Conservation (phyloP, 352 stramenopile species). For the Phytophthora foliorum region DNA sequence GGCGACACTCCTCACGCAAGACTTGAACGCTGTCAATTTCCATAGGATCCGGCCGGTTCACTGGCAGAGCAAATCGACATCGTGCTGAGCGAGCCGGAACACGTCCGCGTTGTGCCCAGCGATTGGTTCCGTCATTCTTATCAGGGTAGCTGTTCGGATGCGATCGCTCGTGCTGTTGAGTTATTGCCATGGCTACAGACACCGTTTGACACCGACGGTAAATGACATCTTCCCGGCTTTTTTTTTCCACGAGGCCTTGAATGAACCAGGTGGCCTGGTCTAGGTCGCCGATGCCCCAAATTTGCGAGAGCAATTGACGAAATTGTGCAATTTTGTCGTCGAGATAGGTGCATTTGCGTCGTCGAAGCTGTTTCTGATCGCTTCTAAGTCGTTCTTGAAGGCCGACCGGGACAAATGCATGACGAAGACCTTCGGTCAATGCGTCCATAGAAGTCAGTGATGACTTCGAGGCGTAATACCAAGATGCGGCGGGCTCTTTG, state of each 20-base stretch:
- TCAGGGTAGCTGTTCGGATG: not conserved
- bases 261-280: too few species aligned
- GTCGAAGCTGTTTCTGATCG: not conserved
- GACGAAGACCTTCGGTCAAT: not conserved
- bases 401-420: not conserved
- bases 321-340: too few species aligned
- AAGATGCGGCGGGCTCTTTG: not conserved
- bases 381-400: not conserved
- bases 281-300: too few species aligned
- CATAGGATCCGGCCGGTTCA: not conserved
- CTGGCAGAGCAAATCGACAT: not conserved
- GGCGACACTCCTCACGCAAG: not conserved
- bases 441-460: not conserved
- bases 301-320: too few species aligned
- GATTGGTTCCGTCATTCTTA: not conserved
- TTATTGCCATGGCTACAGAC: not conserved
- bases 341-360: not conserved
- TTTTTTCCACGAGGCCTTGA: too few species aligned
- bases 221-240: too few species aligned
- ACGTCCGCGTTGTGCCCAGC: not conserved
- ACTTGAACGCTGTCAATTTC: not conserved
- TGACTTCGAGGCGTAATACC: not conserved
- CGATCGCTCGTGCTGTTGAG: not conserved
- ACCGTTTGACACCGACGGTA: not conserved
- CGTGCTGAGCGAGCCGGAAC: too few species aligned